phyloP scores from a whole-genome alignment of 306 rosid species.

The Trichosanthes cucumerina region DNA sequence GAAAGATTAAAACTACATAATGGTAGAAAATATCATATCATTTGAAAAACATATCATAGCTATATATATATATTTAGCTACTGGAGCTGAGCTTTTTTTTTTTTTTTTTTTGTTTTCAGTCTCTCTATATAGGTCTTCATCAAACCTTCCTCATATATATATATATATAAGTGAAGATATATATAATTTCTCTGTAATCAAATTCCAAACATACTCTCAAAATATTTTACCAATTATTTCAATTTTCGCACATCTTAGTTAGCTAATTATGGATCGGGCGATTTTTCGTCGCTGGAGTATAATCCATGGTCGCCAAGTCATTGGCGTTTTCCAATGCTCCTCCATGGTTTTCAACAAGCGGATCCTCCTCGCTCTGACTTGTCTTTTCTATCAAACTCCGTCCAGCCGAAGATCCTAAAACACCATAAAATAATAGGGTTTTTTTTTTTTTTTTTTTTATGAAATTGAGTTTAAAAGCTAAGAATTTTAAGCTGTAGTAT shows the following conservation, averaged over 20 bases:
- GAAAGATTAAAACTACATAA: neutral
- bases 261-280: conserved; percentile 4
- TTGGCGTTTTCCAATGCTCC: neutral
- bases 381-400: neutral
- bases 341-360: neutral
- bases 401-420: neutral
- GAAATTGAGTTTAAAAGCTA: neutral
- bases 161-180: neutral
- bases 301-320: conserved; percentile 1
- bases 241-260: neutral
- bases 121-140: neutral
- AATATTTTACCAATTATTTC: neutral
- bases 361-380: neutral
- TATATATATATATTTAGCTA: neutral
- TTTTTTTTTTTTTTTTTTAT: too few species aligned
- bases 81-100: neutral
- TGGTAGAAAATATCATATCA: neutral
- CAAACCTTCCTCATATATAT: neutral
- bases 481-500: neutral
- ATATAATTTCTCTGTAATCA: neutral
- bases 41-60: neutral
- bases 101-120: neutral
- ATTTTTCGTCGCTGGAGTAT: conserved; percentile 3
- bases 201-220: neutral
- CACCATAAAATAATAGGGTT: neutral